These are phyloP conservation scores for Trichosporon ovoides DNA, from an alignment of 1,284 basidiomycete species.

Conservation along the genomic window DNA sequence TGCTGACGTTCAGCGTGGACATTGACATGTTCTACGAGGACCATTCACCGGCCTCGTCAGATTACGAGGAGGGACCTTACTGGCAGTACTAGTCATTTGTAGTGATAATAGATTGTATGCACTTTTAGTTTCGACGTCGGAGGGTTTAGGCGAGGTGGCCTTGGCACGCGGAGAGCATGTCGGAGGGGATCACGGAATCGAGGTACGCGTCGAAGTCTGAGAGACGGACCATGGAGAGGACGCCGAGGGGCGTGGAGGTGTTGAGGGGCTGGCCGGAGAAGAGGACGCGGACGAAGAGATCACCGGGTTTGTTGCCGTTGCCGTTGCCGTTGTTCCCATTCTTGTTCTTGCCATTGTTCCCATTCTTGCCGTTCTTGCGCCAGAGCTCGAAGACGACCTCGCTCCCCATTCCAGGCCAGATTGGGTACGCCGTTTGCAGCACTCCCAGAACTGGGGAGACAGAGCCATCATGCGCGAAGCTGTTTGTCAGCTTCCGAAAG, in stretches of 20 bases:
- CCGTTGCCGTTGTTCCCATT: too few relatives aligned
- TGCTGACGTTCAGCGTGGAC: neutral
- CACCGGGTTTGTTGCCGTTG: too few relatives aligned
- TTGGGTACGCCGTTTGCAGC: conserved; percentile 33
- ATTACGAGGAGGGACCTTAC: neutral
- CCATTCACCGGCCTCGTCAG: neutral
- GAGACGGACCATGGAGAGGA: conserved; percentile 29
- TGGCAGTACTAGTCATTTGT: neutral
- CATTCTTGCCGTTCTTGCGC: conserved; percentile 3
- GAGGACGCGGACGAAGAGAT: conserved; percentile 31
- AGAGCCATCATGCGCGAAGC: conserved; percentile 42
- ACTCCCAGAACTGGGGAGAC: conserved; percentile 35
- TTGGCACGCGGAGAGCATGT: conserved; percentile 20
- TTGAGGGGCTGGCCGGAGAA: conserved; percentile 31
- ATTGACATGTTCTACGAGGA: conserved; percentile 4
- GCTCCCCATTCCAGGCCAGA: conserved; percentile 43
- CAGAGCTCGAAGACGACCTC: conserved; percentile 42
- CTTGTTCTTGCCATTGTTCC: too few relatives aligned
- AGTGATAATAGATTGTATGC: conserved; percentile 3
- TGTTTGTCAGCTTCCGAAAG: conserved; percentile 1
- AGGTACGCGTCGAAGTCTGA: conserved; percentile 27
- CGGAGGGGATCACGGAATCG: conserved; percentile 21
- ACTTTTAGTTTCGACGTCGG: neutral
- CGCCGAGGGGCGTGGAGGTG: conserved; percentile 32
- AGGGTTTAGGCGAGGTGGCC: neutral